Conservation (phyloP, 768 basidiomycete genomes). For the Boletellus sp. region DNA sequence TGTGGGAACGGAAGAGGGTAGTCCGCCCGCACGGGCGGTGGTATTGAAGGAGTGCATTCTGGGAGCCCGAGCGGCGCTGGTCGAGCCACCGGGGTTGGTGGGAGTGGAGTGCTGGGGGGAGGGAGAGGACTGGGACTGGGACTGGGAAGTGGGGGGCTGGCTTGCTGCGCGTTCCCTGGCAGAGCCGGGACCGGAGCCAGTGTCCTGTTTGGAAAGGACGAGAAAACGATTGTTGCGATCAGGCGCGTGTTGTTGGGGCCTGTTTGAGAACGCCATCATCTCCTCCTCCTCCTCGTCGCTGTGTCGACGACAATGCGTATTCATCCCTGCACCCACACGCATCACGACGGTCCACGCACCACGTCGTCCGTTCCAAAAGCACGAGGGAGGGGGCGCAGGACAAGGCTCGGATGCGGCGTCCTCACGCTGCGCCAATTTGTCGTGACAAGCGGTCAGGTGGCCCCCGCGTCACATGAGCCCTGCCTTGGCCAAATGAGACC, state of each 20-base stretch:
- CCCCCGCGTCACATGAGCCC: too few species aligned
- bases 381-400: too few species aligned
- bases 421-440: too few species aligned
- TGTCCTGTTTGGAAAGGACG: slow-evolving; percentile 26
- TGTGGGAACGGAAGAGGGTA: slow-evolving; percentile 56
- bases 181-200: slow-evolving; percentile 24
- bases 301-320: too few species aligned
- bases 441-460: too few species aligned
- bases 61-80: slow-evolving; percentile 37
- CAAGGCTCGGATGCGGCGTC: too few species aligned
- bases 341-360: too few species aligned
- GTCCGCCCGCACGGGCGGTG: slow-evolving; percentile 27
- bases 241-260: slow-evolving; percentile 26
- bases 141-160: slow-evolving; percentile 44
- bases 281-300: too few species aligned
- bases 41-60: slow-evolving; percentile 45
- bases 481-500: too few species aligned
- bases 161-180: slow-evolving; percentile 64
- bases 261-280: slow-evolving; percentile 19
- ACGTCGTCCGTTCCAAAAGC: too few species aligned
- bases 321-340: too few species aligned
- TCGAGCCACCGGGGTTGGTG: too few species aligned
- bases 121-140: background rate
- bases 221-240: slow-evolving; percentile 64
- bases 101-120: background rate